A percentile compares a stretch with the other conserved stretches of the same genome.
These are phyloP conservation scores for Dendrostoma leiphaemia DNA, from an alignment of 2,329 filamentous ascomycete genomes.

Conservation along the genomic window DNA sequence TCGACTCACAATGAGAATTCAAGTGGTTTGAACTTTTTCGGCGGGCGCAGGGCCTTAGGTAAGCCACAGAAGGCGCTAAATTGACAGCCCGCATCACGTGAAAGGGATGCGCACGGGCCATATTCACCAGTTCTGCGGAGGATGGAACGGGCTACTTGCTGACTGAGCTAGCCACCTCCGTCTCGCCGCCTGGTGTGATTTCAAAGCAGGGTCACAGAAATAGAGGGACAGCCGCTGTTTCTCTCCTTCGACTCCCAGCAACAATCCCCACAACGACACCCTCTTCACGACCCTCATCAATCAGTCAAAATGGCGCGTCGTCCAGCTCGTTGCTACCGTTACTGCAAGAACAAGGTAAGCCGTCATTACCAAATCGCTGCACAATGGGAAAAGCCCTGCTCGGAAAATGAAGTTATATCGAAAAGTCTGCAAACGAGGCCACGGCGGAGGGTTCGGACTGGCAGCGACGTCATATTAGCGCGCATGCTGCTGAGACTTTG, in stretches of 20 bases:
- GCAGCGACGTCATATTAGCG: not conserved
- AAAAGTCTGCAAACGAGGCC: not conserved
- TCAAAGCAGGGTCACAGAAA: conserved; percentile 46
- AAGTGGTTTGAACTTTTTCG: conserved; percentile 12
- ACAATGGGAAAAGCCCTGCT: not conserved
- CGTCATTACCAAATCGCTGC: not conserved
- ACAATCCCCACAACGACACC: conserved; percentile 33
- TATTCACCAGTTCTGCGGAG: conserved; percentile 4
- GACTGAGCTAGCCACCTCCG: not conserved
- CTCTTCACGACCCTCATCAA: conserved; percentile 44
- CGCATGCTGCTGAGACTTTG: not conserved
- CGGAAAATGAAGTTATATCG: not conserved
- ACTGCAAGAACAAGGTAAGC: conserved; percentile 99
- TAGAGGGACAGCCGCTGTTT: conserved; percentile 21
- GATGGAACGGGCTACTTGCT: not conserved
- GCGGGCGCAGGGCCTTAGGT: not conserved
- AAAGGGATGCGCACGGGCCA: not conserved
- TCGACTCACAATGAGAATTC: not conserved
- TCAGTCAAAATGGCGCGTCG: conserved; percentile 96
- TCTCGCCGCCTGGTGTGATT: conserved; percentile 38
- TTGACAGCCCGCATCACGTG: conserved; percentile 17
- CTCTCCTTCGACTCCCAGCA: conserved; percentile 16
- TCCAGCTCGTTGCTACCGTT: conserved; percentile 99
- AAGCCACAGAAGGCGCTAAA: not conserved
- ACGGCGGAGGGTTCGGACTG: not conserved